Percentiles rank a stretch among this genome's conserved stretches.
Evolutionary conservation across 2,329 filamentous ascomycete species (phyloP).

Genomic region (Ceratocystis lukuohia): DNA sequence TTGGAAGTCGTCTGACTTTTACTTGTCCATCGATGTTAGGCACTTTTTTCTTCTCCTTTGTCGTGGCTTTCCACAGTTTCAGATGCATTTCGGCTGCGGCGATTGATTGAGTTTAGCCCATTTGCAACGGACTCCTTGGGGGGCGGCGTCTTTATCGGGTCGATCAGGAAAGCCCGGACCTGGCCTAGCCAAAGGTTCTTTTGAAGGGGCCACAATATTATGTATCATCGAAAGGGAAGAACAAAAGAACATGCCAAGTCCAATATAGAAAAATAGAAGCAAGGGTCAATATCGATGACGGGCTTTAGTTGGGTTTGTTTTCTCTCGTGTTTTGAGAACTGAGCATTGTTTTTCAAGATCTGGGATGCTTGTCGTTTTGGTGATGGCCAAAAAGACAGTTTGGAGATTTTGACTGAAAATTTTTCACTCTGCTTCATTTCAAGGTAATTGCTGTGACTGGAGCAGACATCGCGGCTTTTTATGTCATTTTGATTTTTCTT

Average conservation of each 20-base stretch:
- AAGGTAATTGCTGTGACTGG: too few species aligned
- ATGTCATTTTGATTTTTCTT: too few species aligned
- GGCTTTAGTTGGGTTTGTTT: slow-evolving; percentile 2
- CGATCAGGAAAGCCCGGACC: slow-evolving; percentile 7
- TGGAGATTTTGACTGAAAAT: not conserved
- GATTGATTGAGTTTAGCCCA: not conserved
- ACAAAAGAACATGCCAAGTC: slow-evolving; percentile 10
- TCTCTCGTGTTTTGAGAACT: not conserved
- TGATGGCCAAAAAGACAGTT: not conserved
- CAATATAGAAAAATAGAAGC: not conserved
- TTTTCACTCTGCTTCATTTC: too few species aligned
- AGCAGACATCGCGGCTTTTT: too few species aligned
- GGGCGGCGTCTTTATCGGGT: slow-evolving; percentile 5
- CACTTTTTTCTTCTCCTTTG: too few species aligned
- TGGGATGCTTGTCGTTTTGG: not conserved
- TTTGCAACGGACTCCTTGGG: not conserved
- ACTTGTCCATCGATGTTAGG: too few species aligned
- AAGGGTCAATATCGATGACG: slow-evolving; percentile 6
- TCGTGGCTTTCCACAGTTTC: too few species aligned
- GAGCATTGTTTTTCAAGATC: not conserved
- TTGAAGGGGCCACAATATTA: not conserved
- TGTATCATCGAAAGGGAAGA: not conserved
- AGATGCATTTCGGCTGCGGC: too few species aligned
- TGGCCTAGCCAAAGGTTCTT: slow-evolving; percentile 9
- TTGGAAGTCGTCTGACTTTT: too few species aligned